Evolutionary conservation across 768 basidiomycete genomes (phyloP), one percentile per base, ranked within the genome.

Genomic region (Boletus coccyginus): DNA sequence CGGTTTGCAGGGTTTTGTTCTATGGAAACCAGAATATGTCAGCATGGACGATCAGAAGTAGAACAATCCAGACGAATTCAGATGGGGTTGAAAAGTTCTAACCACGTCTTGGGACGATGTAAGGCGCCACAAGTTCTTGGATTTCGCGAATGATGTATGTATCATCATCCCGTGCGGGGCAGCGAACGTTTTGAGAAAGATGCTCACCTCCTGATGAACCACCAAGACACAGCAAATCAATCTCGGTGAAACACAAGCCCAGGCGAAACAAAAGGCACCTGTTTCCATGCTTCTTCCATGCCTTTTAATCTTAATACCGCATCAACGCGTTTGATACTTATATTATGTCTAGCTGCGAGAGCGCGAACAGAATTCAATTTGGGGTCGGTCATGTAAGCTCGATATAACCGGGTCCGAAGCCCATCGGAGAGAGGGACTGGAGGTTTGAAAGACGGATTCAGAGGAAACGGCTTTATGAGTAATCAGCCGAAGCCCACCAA

Each of bases 271-370:
- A 57, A 38, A 77, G 83, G 66, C 66, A 88, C 90, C 88, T 90
- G 83, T 66, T 75, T 73, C 88, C 85, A 90, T 50, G 78, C 73
- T 49, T 75, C 71, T 67, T 94, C 92, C 61, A 91, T 74, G 38
- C 86, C 86, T 70, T 95, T 94, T 60, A 96, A 73, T 32, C 91
- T 80, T 36, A 96, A 70, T 49, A 94, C 87, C 0, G 93, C 93
- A 50, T 92, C 86, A 19, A 94, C 78, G 43, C 94, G 88, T 69
- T 88, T 87, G 57, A 92, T 73, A 62, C 88, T 86, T 41, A 92
- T 62, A 52, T 85, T 81, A 71, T 84, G 82, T 44, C 74, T 78
- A 46, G 78, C 71, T n/a, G 90, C 80, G 12, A 94, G 77, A 11
- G 66, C 72, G 24, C 89, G 81, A 33, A 86, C 77, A 52, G 74